phyloP scores from a whole-genome alignment of 2,329 filamentous ascomycete genomes.

The Penicillium sp. region DNA sequence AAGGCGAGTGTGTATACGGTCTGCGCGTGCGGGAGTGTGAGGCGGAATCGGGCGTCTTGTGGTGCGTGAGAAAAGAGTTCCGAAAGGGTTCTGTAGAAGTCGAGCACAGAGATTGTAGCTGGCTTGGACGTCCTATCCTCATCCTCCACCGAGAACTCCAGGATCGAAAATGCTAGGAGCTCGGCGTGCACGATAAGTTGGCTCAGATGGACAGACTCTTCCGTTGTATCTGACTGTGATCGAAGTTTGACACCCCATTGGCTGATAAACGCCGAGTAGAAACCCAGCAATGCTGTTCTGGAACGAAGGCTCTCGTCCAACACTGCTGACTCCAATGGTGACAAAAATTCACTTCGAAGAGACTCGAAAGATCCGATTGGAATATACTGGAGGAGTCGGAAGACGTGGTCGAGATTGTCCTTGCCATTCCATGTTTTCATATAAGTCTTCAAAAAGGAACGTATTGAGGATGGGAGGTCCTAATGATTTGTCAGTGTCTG shows the following conservation, averaged over 20 bases:
- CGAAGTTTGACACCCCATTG: conserved; percentile 41
- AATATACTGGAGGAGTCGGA: conserved; percentile 29
- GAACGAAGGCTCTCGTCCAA: conserved; percentile 37
- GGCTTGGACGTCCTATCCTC: conserved; percentile 16
- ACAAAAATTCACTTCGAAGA: conserved; percentile 33
- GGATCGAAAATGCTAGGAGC: conserved; percentile 50
- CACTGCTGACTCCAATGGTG: conserved; percentile 35
- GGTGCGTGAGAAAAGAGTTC: conserved; percentile 47
- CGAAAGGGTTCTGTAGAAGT: conserved; percentile 61
- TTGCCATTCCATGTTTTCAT: conserved; percentile 56
- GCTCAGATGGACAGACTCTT: conserved; percentile 27
- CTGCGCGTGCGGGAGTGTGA: conserved; percentile 58
- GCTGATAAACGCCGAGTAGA: conserved; percentile 60
- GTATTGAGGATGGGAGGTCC: conserved; percentile 29
- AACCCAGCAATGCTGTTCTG: conserved; percentile 52
- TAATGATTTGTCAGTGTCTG: conserved; percentile 13
- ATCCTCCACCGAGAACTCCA: conserved; percentile 42
- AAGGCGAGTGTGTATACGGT: conserved; percentile 66
- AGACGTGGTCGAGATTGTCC: conserved; percentile 42
- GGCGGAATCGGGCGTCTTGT: conserved; percentile 50
- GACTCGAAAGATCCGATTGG: conserved; percentile 26
- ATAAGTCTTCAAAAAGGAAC: conserved; percentile 41
- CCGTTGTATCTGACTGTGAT: conserved; percentile 19
- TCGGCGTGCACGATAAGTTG: conserved; percentile 46
- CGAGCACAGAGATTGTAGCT: conserved; percentile 48